These are phyloP conservation scores for Calonectria honghensis DNA, from an alignment of 2,329 filamentous ascomycete genomes.

Conservation along the genomic window DNA sequence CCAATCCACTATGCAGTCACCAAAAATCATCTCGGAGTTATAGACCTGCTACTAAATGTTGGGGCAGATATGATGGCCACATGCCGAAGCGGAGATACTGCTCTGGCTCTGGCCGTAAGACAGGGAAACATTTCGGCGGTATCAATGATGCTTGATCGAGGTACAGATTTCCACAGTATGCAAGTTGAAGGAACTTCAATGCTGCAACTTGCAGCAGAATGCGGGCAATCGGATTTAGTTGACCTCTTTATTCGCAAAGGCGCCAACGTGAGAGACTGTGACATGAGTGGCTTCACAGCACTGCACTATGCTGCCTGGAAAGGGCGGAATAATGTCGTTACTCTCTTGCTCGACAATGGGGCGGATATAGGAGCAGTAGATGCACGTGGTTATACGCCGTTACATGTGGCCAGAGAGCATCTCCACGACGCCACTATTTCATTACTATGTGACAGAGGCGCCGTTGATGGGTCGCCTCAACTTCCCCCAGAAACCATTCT, in stretches of 20 bases:
- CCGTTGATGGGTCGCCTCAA: neutral
- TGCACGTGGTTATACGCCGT: neutral
- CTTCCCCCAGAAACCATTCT: neutral
- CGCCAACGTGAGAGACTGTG: neutral
- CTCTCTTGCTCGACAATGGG: neutral
- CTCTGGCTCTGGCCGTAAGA: neutral
- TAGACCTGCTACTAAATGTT: neutral
- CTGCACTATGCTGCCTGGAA: neutral
- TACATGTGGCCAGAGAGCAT: neutral
- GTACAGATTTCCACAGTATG: neutral
- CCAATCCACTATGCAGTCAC: neutral
- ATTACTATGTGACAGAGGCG: neutral
- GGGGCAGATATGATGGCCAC: neutral
- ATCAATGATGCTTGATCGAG: neutral
- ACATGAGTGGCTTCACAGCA: neutral
- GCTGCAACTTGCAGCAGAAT: neutral
- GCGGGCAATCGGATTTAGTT: neutral
- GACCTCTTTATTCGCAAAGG: neutral
- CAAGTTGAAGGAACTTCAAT: neutral
- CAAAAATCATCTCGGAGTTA: neutral
- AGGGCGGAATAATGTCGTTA: neutral
- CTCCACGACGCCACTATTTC: neutral
- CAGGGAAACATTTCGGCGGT: neutral
- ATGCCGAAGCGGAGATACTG: neutral
- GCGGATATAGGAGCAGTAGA: neutral